Base-by-base conservation (phyloP, 306 rosid species). In the Malus sieversii region DNA sequence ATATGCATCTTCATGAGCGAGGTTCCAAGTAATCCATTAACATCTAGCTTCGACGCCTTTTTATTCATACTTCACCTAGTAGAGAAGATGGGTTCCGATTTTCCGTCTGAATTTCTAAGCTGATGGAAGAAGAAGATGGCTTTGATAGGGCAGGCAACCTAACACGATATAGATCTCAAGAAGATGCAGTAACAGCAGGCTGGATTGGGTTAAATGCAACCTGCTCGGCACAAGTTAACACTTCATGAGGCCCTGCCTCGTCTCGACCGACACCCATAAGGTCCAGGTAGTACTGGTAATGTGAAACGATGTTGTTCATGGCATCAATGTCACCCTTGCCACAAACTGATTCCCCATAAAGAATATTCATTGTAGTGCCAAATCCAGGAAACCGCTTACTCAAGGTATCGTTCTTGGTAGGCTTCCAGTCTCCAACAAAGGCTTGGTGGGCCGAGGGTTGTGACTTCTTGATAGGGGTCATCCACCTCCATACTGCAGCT, bases 361-460 rank as follows among this genome's bases (percentile, higher is more conserved):
- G 91, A 81, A 95, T 30, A 82, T 95, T 95, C 99, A 95, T 95
- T 65, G 99, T 95, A 20, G 92, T 4, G 3, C 99, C 99, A 65
- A 95, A 92, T 60, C 99, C 99, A 33, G 97, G 97, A 77, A 84
- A 5, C 15, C 99, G 85, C 18, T 95, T 84, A 30, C 75, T 80
- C 82, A 82, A 4, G 3, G 98, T 95, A 82, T 95, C 99, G 2
- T 95, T 95, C 91, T 87, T 92, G 78, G 88, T 88, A 2, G 99
- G 99, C 85, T 95, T 92, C 99, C 99, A 95, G 51, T 81, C 78
- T 58, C 98, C 99, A n/a, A 92, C 88, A 6, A 95, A 92, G 77
- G 30, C 86, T 2, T 95, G 96, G 4, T 95, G 99, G 59, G 97
- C 79, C 4, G 99, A 90, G 66, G 99, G 98, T 84, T 95, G 97